phyloP scores from a whole-genome alignment of 768 basidiomycete species.

The Suillus subaureus region DNA sequence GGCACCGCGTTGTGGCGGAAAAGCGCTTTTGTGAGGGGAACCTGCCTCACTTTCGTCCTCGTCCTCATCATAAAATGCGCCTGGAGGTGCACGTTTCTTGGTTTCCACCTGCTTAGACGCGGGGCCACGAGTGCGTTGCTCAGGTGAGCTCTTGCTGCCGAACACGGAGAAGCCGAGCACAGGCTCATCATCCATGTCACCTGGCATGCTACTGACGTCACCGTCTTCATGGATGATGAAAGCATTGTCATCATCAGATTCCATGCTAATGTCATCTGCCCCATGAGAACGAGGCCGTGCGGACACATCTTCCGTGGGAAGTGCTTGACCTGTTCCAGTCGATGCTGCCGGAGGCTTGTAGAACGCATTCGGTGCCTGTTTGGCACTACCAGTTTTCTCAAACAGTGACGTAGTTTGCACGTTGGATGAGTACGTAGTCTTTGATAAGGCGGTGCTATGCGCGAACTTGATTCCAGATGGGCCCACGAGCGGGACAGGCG shows the following conservation, averaged over 20 bases:
- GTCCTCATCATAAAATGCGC: constrained; percentile 50
- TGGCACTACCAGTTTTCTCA: constrained; percentile 49
- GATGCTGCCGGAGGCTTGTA: constrained; percentile 51
- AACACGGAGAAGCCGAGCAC: constrained; percentile 35
- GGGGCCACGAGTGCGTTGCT: constrained; percentile 16
- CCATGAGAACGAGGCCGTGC: constrained; percentile 10
- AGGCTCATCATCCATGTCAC: constrained; percentile 12
- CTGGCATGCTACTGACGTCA: constrained; percentile 2
- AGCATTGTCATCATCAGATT: constrained; percentile 13
- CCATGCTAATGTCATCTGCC: constrained; percentile 18
- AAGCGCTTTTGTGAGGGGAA: constrained; percentile 14
- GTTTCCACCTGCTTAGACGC: constrained; percentile 17
- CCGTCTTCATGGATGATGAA: constrained; percentile 9
- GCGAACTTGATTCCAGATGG: constrained; percentile 12
- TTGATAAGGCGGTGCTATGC: constrained; percentile 9
- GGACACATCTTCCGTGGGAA: constrained; percentile 12
- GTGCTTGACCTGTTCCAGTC: constrained; percentile 18
- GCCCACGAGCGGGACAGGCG: constrained; percentile 16
- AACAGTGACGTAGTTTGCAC: constrained; percentile 35
- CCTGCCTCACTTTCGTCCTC: constrained; percentile 24
- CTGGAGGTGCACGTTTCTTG: constrained; percentile 42
- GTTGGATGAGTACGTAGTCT: constrained; percentile 5
- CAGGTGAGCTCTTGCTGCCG: constrained; percentile 18
- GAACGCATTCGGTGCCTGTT: constrained; percentile 64
- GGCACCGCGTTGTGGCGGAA: constrained; percentile 4